Percentiles rank a stretch among this genome's conserved stretches.
Conservation (phyloP, 306 rosid species). For the Argentina anserina region DNA sequence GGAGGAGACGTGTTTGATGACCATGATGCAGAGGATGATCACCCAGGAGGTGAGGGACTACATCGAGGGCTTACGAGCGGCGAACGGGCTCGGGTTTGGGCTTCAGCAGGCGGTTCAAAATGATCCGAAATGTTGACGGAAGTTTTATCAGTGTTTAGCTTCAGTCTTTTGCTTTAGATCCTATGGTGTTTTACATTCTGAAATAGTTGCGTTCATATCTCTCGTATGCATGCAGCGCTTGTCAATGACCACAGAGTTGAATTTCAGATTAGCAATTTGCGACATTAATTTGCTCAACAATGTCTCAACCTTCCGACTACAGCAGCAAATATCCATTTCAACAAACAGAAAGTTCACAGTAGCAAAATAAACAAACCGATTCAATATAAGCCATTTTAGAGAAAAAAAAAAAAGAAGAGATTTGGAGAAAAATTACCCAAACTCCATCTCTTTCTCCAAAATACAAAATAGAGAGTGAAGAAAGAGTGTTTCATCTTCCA, state of each 20-base stretch:
- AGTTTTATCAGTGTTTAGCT: neutral
- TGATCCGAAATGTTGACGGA: neutral
- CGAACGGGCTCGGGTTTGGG: constrained; percentile 19
- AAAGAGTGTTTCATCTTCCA: too few relatives aligned
- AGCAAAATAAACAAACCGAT: too few relatives aligned
- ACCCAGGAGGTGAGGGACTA: constrained; percentile 68
- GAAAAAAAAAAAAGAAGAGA: too few relatives aligned
- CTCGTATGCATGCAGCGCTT: neutral
- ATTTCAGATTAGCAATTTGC: neutral
- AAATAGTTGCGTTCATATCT: neutral
- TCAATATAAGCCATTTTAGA: too few relatives aligned
- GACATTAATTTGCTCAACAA: too few relatives aligned
- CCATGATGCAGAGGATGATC: constrained; percentile 55
- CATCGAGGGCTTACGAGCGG: constrained; percentile 38
- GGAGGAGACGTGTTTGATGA: constrained; percentile 34
- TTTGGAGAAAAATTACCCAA: too few relatives aligned
- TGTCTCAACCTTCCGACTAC: too few relatives aligned
- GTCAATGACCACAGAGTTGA: neutral
- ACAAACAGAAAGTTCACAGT: too few relatives aligned
- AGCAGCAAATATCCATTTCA: too few relatives aligned
- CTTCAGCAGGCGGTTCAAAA: neutral
- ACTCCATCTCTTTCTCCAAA: too few relatives aligned
- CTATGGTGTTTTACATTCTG: neutral
- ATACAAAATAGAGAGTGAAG: too few relatives aligned
- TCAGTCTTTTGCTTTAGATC: too few relatives aligned